Base-by-base conservation (phyloP, 2,329 filamentous ascomycete genomes). In the Lecanicillium sp. region DNA sequence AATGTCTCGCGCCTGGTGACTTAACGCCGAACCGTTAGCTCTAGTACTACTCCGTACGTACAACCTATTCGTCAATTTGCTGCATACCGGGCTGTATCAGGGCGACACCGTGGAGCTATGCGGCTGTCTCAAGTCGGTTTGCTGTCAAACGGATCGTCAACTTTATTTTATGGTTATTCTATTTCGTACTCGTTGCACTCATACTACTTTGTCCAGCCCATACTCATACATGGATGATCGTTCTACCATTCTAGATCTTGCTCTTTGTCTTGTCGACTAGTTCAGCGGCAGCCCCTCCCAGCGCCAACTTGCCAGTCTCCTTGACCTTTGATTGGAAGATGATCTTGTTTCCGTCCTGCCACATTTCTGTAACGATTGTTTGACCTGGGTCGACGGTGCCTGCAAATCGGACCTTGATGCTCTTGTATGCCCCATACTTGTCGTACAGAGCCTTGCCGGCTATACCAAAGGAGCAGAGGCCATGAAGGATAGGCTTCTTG, bases 401-500 rank as follows among this genome's bases (percentile, higher is more conserved):
- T 2, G 86, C 87, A 59, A 95, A 95, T 46, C 88, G 74, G 15
- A 92, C 88, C 73, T 95, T 95, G 68, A 95, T 80, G 67, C 87
- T 94, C 72, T 84, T 87, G 68, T 84, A 87, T 32, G 75, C 65
- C 4, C 92, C 92, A 54, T 46, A 56, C 46, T 72, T 82, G 64
- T 87, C 76, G 59, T 89, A 84, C 28, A 98, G 79, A 43, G 90
- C 87, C 74, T 95, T 96, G 47, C 82, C 87, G 13, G 86, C 82
- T 49, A 97, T 78, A 50, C 92, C 92, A 55, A 98, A 90, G 59
- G 81, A 92, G 74, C 88, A 95, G 25, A 97, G 77, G 14, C 92
- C 92, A 69, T 97, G 92, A 39, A 98, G 72, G 58, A 98, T 98
- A 10, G 92, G 92, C 18, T 71, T 78, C 66, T 92, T 84, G 79